Evolutionary conservation across 805 yeast species (phyloP), one percentile per base, ranked within the genome.

Genomic region (Starmerella scarabaei): DNA sequence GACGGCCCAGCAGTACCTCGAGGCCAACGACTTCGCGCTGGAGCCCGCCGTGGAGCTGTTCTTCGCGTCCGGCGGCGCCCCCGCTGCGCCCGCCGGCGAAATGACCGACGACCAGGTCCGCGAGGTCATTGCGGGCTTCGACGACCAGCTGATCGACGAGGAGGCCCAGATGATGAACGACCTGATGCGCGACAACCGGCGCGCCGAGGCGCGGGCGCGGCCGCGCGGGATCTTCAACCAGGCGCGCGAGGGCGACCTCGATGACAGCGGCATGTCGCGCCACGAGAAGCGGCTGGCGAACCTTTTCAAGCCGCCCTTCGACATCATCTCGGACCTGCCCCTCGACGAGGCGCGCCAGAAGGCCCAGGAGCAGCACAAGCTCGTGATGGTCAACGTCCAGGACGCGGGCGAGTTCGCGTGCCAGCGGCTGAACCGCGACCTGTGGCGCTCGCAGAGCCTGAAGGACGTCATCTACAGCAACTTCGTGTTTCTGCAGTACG

Each of bases 261-360:
- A 37, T 11, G 49, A 37, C 8, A 20, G 18, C 26, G 21, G 24
- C 16, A 33, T 44, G 33, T 33, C 53, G 27, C 35, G 42, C 24
- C 54, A 50, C 42, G 56, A 73, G 59, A 67, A 75, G 48, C 66
- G 93, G 37, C 64, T 91, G 35, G 96, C 94, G 4, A 70, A 70
- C 45, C 65, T 91, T 21, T 91, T 88, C 60, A 68, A 88, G 45
- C 97, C 98, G 0, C 99, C 99, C 0, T 88, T 83, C 63, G 96
- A 88, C 51, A 63, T 91, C 26, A 84, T 91, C 53, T 67, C 76
- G 17, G 74, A 70, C 48, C 48, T 75, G 15, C 73, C 72, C 39
- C 58, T 91, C n/a, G 91, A 82, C 30, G 64, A 66, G 5, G 97
- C 97, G 2, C 81, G 77, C 49, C 48, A 53, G 2, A 66, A 68